phyloP scores from a whole-genome alignment of 805 yeast species.

The Candida ovalis region DNA sequence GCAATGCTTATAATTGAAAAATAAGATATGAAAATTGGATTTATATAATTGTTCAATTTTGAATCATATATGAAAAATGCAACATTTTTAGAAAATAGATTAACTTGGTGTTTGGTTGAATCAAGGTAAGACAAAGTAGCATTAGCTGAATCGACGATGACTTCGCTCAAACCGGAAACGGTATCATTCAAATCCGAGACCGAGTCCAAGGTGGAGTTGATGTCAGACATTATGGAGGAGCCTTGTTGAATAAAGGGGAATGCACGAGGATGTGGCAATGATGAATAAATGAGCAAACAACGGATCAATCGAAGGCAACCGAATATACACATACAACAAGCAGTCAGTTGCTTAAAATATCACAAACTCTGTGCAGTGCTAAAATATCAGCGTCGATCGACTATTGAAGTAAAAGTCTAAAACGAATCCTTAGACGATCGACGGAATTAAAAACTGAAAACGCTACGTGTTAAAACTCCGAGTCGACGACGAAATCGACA shows the following conservation, averaged over 20 bases:
- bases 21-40: slow-evolving; percentile 17
- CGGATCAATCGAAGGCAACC: too few relatives aligned
- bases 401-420: not conserved
- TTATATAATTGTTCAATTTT: slow-evolving; percentile 10
- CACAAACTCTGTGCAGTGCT: too few relatives aligned
- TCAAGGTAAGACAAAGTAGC: not conserved
- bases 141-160: not conserved
- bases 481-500: too few relatives aligned
- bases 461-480: too few relatives aligned
- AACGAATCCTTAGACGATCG: too few relatives aligned
- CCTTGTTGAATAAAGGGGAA: too few relatives aligned
- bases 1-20: slow-evolving; percentile 19
- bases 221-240: not conserved
- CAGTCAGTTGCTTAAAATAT: too few relatives aligned
- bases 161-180: not conserved
- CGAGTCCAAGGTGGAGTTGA: not conserved
- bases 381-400: too few relatives aligned
- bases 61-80: slow-evolving; percentile 22
- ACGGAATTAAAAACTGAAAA: too few relatives aligned
- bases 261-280: too few relatives aligned
- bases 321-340: too few relatives aligned
- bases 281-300: too few relatives aligned
- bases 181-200: not conserved
- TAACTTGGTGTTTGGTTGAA: not conserved
- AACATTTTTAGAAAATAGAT: slow-evolving; percentile 11